Conservation (phyloP, 2,329 filamentous ascomycete species). For the Grosmannia serpens region DNA sequence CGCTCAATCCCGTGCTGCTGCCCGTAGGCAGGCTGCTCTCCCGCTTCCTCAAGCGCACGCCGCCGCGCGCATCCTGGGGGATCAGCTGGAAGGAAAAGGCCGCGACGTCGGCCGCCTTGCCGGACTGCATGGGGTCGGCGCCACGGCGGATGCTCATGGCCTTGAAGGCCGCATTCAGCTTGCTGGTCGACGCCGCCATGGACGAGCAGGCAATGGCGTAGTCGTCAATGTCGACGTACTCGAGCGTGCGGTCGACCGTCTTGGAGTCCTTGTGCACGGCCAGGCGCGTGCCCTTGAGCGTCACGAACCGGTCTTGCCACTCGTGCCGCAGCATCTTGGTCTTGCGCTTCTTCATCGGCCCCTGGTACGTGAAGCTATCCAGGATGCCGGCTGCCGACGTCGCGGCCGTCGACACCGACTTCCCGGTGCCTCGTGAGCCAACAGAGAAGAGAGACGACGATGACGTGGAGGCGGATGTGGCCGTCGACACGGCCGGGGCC, state of each 20-base stretch:
- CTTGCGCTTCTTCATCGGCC: constrained; percentile 91
- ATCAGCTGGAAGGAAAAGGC: constrained; percentile 82
- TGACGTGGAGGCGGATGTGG: constrained; percentile 11
- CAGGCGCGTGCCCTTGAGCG: constrained; percentile 62
- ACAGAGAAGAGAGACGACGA: constrained; percentile 10
- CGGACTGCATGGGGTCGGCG: constrained; percentile 27
- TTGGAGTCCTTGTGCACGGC: constrained; percentile 60
- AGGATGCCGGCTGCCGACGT: constrained; percentile 13
- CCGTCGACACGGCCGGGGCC: not conserved
- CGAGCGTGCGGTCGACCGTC: constrained; percentile 46
- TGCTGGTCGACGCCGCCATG: constrained; percentile 60
- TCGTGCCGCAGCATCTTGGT: constrained; percentile 82
- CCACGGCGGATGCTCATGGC: constrained; percentile 54
- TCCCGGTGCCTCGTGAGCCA: constrained; percentile 12
- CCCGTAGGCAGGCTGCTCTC: constrained; percentile 28
- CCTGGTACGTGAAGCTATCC: constrained; percentile 55
- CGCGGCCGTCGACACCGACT: constrained; percentile 13
- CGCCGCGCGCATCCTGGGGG: constrained; percentile 50
- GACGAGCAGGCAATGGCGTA: constrained; percentile 79
- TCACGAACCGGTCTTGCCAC: constrained; percentile 88
- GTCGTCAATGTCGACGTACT: constrained; percentile 79
- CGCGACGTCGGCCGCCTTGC: constrained; percentile 38
- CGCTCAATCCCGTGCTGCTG: constrained; percentile 12
- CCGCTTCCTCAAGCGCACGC: constrained; percentile 38
- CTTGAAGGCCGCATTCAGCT: constrained; percentile 80